Evolutionary conservation across 441 rosid genomes (phyloP).

Genomic region (Bocquillonia castaneifolia): DNA sequence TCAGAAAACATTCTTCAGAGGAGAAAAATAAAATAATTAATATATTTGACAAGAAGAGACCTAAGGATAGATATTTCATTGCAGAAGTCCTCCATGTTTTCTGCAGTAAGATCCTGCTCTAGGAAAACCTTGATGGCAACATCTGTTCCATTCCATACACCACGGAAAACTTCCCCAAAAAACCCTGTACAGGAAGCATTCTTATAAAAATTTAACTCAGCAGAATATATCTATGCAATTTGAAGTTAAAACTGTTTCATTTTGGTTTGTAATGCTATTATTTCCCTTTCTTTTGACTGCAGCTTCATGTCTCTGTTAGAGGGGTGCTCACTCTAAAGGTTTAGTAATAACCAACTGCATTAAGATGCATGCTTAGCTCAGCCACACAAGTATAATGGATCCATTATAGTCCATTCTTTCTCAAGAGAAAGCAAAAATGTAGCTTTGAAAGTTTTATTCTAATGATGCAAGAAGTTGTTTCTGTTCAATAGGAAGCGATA

Average conservation of each 20-base stretch:
- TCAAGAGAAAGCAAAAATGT: too few species aligned
- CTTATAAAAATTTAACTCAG: slow-evolving; percentile 13
- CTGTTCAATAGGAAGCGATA: background rate
- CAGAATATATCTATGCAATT: background rate
- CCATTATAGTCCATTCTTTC: too few species aligned
- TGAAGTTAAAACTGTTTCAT: background rate
- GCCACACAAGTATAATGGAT: too few species aligned
- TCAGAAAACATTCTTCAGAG: slow-evolving; percentile 34
- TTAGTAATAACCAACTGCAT: too few species aligned
- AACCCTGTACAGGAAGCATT: slow-evolving; percentile 45
- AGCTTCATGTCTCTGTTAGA: too few species aligned
- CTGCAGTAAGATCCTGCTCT: slow-evolving; percentile 95
- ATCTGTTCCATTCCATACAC: slow-evolving; percentile 96
- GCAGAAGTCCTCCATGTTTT: slow-evolving; percentile 99
- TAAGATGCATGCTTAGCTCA: too few species aligned
- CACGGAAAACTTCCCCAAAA: slow-evolving; percentile 97
- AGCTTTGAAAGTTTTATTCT: background rate
- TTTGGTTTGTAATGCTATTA: too few species aligned
- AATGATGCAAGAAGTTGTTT: background rate
- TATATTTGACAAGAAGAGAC: slow-evolving; percentile 37
- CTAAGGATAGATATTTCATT: slow-evolving; percentile 96
- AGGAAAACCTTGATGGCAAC: slow-evolving; percentile 96
- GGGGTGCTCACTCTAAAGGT: too few species aligned
- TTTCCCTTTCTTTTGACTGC: too few species aligned
- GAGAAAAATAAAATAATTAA: slow-evolving; percentile 22